A percentile compares a stretch with the other conserved stretches of the same genome.
These are phyloP conservation scores for Murraya paniculata DNA, from an alignment of 345 rosid genomes.

Conservation along the genomic window DNA sequence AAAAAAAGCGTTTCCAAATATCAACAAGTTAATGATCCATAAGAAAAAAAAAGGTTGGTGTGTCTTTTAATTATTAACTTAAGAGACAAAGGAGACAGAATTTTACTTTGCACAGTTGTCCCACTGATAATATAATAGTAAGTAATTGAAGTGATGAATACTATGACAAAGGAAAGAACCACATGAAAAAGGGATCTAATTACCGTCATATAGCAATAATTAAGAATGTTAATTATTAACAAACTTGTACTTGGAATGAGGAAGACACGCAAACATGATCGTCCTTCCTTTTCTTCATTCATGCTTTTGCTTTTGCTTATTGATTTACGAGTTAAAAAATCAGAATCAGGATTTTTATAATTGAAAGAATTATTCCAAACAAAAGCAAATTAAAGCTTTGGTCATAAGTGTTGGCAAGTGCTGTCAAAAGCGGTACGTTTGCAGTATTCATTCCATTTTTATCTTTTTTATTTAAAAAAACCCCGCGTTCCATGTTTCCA, in stretches of 20 bases:
- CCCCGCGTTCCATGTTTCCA: too few relatives aligned
- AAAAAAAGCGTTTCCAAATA: conserved; percentile 16
- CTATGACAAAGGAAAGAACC: background rate
- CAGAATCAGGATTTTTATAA: conserved; percentile 12
- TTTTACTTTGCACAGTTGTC: conserved; percentile 21
- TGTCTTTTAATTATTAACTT: background rate
- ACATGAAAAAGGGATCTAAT: background rate
- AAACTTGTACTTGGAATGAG: conserved; percentile 10
- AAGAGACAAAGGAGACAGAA: conserved; percentile 21
- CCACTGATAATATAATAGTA: background rate
- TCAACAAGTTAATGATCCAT: conserved; percentile 34
- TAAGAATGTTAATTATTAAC: background rate
- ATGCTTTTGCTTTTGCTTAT: background rate
- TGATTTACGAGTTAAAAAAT: conserved; percentile 6
- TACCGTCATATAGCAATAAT: conserved; percentile 1
- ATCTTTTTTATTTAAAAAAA: background rate
- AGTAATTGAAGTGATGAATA: background rate
- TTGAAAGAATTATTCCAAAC: background rate
- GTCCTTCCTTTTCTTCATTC: background rate
- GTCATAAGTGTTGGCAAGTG: background rate
- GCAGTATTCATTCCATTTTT: background rate
- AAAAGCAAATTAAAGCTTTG: background rate
- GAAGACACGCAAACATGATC: background rate
- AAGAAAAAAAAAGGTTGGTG: conserved; percentile 8
- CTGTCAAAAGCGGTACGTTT: background rate